These are phyloP conservation scores for Phytophthora pini DNA, from an alignment of 352 stramenopile species.

Conservation along the genomic window DNA sequence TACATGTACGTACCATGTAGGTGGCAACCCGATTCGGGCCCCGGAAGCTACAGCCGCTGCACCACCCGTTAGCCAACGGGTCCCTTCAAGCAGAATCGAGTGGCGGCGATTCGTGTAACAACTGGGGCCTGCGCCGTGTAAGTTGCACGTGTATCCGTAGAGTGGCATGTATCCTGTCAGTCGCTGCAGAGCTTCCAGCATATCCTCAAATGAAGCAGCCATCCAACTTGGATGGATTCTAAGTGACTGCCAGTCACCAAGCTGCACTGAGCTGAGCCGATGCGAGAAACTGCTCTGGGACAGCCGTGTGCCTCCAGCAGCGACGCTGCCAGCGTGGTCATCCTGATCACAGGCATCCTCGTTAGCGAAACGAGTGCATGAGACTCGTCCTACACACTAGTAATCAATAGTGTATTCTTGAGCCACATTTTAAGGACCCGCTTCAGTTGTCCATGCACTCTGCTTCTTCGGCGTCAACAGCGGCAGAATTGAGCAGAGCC, in stretches of 20 bases:
- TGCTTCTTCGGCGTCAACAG: not conserved
- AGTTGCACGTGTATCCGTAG: conserved; percentile 9
- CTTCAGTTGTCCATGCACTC: too few relatives aligned
- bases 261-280: not conserved
- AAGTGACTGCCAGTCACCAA: too few relatives aligned
- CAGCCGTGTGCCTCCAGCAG: not conserved
- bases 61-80: conserved; percentile 28
- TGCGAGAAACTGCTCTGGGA: conserved; percentile 31
- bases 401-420: too few relatives aligned
- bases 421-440: too few relatives aligned
- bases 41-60: not conserved
- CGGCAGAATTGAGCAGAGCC: not conserved
- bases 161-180: conserved; percentile 35
- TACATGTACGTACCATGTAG: too few relatives aligned
- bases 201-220: conserved; percentile 10
- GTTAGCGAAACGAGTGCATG: not conserved
- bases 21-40: not conserved
- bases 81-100: conserved; percentile 34
- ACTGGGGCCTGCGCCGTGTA: not conserved
- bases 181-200: conserved; percentile 6
- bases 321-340: not conserved
- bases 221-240: too few relatives aligned
- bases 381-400: too few relatives aligned
- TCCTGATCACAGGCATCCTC: conserved; percentile 7
- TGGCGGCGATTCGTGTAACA: not conserved